Conservation (phyloP, 2,329 filamentous ascomycete genomes). For the Verticillium nonalfalfae region DNA sequence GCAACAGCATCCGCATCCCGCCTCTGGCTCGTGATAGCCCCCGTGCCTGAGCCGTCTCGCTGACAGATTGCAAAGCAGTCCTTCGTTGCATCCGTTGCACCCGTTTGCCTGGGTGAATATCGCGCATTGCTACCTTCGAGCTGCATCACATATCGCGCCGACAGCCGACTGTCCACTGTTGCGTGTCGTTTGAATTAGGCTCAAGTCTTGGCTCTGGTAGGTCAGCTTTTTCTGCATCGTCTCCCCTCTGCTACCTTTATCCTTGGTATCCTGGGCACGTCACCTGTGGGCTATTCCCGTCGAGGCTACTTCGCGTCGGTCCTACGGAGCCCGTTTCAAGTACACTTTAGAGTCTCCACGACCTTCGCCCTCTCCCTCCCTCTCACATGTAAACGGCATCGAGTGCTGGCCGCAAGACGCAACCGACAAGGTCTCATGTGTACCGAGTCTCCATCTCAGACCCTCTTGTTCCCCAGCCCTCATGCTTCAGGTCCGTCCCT, state of each 20-base stretch:
- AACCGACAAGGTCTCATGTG: neutral
- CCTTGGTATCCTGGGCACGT: neutral
- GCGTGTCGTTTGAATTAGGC: neutral
- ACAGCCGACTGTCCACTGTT: neutral
- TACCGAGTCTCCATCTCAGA: neutral
- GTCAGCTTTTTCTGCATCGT: neutral
- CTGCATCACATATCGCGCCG: neutral
- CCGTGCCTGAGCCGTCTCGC: neutral
- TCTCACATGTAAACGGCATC: neutral
- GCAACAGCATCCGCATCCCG: neutral
- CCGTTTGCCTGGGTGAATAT: neutral
- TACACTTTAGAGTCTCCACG: neutral
- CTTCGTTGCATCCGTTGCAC: neutral
- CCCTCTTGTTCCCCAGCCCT: neutral
- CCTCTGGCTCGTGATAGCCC: neutral
- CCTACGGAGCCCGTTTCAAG: neutral
- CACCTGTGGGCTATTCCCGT: neutral
- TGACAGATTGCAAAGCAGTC: neutral
- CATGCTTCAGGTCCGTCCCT: slow-evolving; percentile 1
- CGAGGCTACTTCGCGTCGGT: neutral
- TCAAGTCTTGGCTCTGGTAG: neutral
- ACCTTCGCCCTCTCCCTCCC: neutral
- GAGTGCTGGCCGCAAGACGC: neutral
- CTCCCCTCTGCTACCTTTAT: neutral
- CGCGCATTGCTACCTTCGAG: neutral